These are phyloP conservation scores for Parietaria judaica DNA, from an alignment of 306 rosid genomes.

Conservation along the genomic window DNA sequence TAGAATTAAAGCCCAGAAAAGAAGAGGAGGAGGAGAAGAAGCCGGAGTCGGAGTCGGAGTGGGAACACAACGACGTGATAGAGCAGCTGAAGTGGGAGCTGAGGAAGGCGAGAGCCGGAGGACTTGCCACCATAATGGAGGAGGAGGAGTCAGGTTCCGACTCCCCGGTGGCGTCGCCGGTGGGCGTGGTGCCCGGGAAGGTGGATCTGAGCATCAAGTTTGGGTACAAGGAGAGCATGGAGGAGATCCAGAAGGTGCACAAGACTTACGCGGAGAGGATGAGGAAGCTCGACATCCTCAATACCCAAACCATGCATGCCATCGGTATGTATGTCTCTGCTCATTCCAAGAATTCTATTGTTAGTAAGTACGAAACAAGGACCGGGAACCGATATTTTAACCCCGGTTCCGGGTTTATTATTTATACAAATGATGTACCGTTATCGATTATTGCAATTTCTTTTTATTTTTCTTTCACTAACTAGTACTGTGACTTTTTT, in stretches of 20 bases:
- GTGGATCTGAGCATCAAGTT: constrained; percentile 33
- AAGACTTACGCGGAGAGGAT: constrained; percentile 56
- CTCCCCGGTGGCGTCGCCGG: constrained; percentile 25
- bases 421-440: background rate
- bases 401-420: constrained; percentile 3
- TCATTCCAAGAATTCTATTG: background rate
- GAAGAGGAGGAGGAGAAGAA: constrained; percentile 22
- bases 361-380: background rate
- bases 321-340: constrained; percentile 40
- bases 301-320: constrained; percentile 81
- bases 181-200: constrained; percentile 33
- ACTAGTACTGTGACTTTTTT: too few species aligned
- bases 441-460: background rate
- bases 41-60: constrained; percentile 27
- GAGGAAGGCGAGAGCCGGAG: constrained; percentile 58
- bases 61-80: constrained; percentile 70
- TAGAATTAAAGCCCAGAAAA: constrained; percentile 30
- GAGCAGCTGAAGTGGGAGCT: constrained; percentile 66
- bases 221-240: constrained; percentile 45
- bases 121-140: constrained; percentile 68
- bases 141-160: constrained; percentile 34
- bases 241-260: constrained; percentile 55
- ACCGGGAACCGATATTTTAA: background rate
- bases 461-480: background rate
- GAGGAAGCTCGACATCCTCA: constrained; percentile 74